Base-by-base conservation (phyloP, 2,329 filamentous ascomycete genomes). In the Aspergillus arachidicola region DNA sequence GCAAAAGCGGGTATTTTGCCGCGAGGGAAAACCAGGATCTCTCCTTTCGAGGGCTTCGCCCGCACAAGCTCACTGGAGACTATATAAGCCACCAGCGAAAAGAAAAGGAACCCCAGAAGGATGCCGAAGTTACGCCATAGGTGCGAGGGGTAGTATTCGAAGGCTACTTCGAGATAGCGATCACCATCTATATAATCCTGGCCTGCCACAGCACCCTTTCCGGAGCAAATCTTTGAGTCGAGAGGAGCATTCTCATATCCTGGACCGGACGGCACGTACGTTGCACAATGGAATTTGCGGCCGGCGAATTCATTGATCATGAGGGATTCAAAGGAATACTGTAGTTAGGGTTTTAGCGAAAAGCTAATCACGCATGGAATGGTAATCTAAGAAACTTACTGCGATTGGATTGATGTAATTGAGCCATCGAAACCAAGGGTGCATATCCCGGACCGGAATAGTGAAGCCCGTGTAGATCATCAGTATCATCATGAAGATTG, bases 221-320 rank as follows among this genome's bases (percentile, higher is more conserved):
- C 78, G 1, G 82, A 83, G 74, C 89, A 92, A 7, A 88, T 82
- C 26, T 79, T 83, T 64, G 85, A 72, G 28, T 67, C 67, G 6
- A 69, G 62, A 14, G 73, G 69, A 0, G 77, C 66, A 60, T 74
- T 71, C 0, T 75, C 74, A 64, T 86, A 86, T 0, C 70, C 72
- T 1, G 73, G 69, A 2, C 80, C 80, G 6, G 55, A 62, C 1
- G 85, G 83, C 16, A 86, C 72, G 60, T 80, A 84, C 0, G 68
- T 63, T 1, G 75, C 72, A 68, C 85, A 87, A 2, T 63, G 56
- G 71, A 90, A 94, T 0, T 87, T 66, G 7, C 89, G 85, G 60
- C 80, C 79, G 69, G 87, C 78, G 68, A 96, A 96, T 75, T 96
- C 93, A 76, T 96, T 96, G 69, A 92, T 86, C 84, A 95, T 91